These are phyloP conservation scores for Melaleuca alternifolia DNA, from an alignment of 345 rosid genomes.

Conservation along the genomic window DNA sequence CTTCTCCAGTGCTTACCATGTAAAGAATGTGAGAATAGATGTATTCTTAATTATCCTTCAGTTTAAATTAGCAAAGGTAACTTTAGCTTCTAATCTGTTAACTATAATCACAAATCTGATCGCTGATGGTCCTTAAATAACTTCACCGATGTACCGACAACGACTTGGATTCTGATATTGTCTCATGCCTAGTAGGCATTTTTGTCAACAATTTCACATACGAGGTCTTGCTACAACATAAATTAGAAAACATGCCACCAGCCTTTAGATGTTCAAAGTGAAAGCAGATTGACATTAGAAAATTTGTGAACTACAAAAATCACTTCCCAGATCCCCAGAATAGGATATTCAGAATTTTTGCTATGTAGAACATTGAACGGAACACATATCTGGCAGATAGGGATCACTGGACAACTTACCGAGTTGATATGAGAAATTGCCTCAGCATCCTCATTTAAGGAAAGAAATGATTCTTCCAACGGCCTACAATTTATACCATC, in stretches of 20 bases:
- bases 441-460: conserved; percentile 22
- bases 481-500: conserved; percentile 30
- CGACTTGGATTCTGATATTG: neutral
- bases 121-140: neutral
- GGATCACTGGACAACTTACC: conserved; percentile 23
- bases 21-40: neutral
- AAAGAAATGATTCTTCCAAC: conserved; percentile 53
- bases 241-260: neutral
- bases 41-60: neutral
- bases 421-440: conserved; percentile 17
- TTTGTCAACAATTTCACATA: neutral
- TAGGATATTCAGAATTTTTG: neutral
- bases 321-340: neutral
- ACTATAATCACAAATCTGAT: neutral
- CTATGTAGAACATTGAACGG: neutral
- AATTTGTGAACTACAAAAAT: neutral
- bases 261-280: neutral
- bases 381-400: neutral
- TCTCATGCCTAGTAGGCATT: neutral
- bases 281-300: neutral
- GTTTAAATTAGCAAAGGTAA: neutral
- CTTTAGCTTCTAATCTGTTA: neutral
- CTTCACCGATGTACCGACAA: neutral
- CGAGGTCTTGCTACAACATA: neutral
- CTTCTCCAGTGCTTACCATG: neutral